Percentiles rank a stretch among this genome's conserved stretches.
These are phyloP conservation scores for Castanea crenata DNA, from an alignment of 306 rosid genomes.

Conservation along the genomic window DNA sequence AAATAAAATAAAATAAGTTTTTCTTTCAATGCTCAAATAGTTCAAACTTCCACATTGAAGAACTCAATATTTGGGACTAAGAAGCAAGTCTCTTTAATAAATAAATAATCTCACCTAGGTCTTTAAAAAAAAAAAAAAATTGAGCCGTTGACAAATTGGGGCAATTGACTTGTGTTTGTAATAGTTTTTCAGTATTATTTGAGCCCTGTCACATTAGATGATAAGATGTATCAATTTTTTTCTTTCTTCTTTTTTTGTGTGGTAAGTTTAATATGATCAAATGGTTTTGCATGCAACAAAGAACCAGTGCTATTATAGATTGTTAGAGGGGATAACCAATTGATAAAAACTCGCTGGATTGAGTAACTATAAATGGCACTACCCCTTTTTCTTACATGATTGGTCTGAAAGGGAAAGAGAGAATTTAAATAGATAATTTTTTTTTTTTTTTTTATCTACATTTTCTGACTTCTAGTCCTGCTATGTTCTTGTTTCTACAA, in stretches of 20 bases:
- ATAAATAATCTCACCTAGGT: too few relatives aligned
- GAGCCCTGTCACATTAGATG: not conserved
- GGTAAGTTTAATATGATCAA: not conserved
- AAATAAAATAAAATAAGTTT: too few relatives aligned
- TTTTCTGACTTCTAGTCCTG: not conserved
- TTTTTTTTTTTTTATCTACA: not conserved
- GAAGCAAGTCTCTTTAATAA: too few relatives aligned
- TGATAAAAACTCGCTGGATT: not conserved
- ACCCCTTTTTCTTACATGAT: too few relatives aligned
- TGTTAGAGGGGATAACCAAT: not conserved
- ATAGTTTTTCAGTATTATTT: not conserved
- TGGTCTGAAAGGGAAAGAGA: not conserved
- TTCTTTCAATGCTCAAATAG: too few relatives aligned
- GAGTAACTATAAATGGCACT: too few relatives aligned
- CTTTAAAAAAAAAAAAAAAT: too few relatives aligned
- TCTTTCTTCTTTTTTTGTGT: not conserved
- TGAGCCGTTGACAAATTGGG: too few relatives aligned
- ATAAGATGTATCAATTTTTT: not conserved
- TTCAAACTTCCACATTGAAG: too few relatives aligned
- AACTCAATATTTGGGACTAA: too few relatives aligned
- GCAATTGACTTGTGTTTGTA: too few relatives aligned
- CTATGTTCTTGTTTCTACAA: not conserved
- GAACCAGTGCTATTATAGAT: not conserved
- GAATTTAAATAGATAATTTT: not conserved
- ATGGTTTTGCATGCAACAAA: not conserved